phyloP scores from a whole-genome alignment of 2,329 filamentous ascomycete genomes.

The Xylariomycetidae sp. region DNA sequence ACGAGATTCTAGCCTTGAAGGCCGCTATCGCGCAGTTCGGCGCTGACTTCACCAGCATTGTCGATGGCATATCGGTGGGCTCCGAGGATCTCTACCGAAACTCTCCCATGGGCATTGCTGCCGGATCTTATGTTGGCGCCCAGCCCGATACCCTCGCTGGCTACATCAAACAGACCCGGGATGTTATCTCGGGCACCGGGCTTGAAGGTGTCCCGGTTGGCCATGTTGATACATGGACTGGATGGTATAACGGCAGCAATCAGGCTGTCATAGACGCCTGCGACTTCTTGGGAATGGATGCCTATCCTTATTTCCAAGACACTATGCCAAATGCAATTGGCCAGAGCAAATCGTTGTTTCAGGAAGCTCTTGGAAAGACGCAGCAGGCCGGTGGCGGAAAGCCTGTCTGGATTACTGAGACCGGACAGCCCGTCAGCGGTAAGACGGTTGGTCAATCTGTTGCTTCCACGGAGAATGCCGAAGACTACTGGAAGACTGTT shows the following conservation, averaged over 20 bases:
- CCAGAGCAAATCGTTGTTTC: conserved; percentile 62
- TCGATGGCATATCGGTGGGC: conserved; percentile 81
- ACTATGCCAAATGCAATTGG: conserved; percentile 62
- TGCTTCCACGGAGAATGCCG: conserved; percentile 62
- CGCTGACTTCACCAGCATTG: conserved; percentile 55
- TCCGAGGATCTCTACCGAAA: conserved; percentile 82
- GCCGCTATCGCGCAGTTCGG: conserved; percentile 67
- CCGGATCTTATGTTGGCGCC: conserved; percentile 58
- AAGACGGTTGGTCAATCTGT: conserved; percentile 56
- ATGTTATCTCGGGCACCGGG: conserved; percentile 57
- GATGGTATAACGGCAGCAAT: conserved; percentile 71
- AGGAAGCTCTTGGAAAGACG: conserved; percentile 59
- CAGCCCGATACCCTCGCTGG: conserved; percentile 56
- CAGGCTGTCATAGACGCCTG: conserved; percentile 60
- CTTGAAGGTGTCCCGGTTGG: conserved; percentile 59
- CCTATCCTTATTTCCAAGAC: conserved; percentile 79
- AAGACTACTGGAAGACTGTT: conserved; percentile 76
- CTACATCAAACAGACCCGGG: conserved; percentile 68
- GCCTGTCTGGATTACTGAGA: conserved; percentile 82
- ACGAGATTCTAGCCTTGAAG: conserved; percentile 70
- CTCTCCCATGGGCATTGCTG: conserved; percentile 63
- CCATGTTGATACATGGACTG: conserved; percentile 88
- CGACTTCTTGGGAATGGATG: conserved; percentile 82
- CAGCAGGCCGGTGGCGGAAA: conserved; percentile 57
- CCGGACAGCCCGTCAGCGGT: conserved; percentile 78